phyloP scores from a whole-genome alignment of 108 stramenopile genomes.

The Pseudonitzschia delicatissima region DNA sequence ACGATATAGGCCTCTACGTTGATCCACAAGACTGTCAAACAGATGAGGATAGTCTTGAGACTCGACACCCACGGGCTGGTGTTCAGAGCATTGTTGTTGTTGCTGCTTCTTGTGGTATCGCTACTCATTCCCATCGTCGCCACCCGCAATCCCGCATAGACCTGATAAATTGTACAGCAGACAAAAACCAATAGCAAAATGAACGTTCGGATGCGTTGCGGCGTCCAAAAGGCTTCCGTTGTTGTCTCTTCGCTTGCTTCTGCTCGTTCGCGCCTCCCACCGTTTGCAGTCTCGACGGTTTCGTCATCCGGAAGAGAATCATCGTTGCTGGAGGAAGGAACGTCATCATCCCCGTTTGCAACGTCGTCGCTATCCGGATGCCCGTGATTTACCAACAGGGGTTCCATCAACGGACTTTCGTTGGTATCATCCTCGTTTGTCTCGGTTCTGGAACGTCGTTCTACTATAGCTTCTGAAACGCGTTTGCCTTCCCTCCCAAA shows the following conservation, averaged over 20 bases:
- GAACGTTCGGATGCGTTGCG: not conserved
- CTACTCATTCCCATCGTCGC: not conserved
- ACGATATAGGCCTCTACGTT: slow-evolving; percentile 33
- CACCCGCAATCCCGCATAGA: slow-evolving; percentile 44
- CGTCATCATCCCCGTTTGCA: not conserved
- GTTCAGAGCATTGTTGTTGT: not conserved
- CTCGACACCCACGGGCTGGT: not conserved
- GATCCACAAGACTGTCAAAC: slow-evolving; percentile 44
- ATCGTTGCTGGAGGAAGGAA: not conserved
- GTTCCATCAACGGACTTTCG: not conserved
- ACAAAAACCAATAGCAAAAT: slow-evolving; percentile 27
- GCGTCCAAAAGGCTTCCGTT: not conserved
- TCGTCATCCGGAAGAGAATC: not conserved
- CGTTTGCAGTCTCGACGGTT: not conserved
- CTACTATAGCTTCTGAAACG: too few relatives aligned
- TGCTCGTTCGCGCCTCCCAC: not conserved
- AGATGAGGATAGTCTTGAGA: slow-evolving; percentile 24
- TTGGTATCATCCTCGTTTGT: not conserved
- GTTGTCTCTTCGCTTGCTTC: not conserved
- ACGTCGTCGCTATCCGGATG: too few relatives aligned
- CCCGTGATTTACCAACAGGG: not conserved
- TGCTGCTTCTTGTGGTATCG: not conserved
- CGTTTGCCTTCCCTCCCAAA: not conserved
- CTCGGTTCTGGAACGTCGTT: too few relatives aligned
- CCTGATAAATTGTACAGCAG: slow-evolving; percentile 35